Evolutionary conservation across 345 rosid species (phyloP), one percentile per base, ranked within the genome.

Genomic region (Lenwebbia sp.): DNA sequence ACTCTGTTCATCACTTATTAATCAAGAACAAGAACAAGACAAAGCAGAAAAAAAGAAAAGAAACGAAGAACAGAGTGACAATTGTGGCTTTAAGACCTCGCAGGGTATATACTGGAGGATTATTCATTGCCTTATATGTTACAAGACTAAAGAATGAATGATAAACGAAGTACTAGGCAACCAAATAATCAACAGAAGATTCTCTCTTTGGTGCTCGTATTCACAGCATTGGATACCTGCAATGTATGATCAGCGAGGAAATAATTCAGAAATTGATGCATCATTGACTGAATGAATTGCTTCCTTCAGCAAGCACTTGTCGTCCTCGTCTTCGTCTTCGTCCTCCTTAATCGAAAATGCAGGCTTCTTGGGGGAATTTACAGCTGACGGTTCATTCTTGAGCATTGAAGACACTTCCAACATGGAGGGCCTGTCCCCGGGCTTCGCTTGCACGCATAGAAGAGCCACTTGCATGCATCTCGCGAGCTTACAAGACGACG

Each of bases 401-500:
- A 88, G 90, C 89, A 86, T 87, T 0, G 81, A 84, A 51, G 21
- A 88, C 33, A 89, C 88, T 81, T 89, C 88, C 84, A 89, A 40
- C 90, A 88, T 88, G 23, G 91, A 75, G 5, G 91, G 91, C 13
- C 90, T 87, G 26, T 88, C 90, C 13, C 14, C 47, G 5, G 91
- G 87, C 37, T 84, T 50, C 82, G 87, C 89, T 44, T 88, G 90
- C 5, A 91, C 91, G 30, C 93, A 89, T 26, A 91, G 44, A 30
- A 91, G 81, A 13, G 88, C 91, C 23, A 91, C 75, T 26, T 89
- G 91, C 87, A 91, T 25, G 60, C 91, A 89, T 25, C 53, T 89
- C 60, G 57, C 25, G 9, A 89, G 47, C 83, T 88, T 88, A 54
- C 87, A 83, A 0, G 81, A 6, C 1, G 90, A 88, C 6, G 75